Evolutionary conservation across 495 filamentous ascomycete species (phyloP), one percentile per base, ranked within the genome.

Genomic region (Aspergillus diversus): DNA sequence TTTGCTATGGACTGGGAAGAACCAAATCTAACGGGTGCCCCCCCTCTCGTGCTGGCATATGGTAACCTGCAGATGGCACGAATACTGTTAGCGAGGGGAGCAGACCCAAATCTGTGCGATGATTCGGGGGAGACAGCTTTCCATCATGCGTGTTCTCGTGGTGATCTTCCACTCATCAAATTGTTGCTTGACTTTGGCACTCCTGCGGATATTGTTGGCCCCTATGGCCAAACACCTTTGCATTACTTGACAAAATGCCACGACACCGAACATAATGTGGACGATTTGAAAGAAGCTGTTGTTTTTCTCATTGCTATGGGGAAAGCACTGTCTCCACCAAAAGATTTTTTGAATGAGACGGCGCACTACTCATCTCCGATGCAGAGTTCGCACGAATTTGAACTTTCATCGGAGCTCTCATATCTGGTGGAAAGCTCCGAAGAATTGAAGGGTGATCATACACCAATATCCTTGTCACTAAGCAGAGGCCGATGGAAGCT

Each of bases 61-160:
- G 61, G 55, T 9, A 27, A 27, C 21, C 21, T 27, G 21, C 21
- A 27, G 21, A 27, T 27, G 21, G 21, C 21, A 27, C 11, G 21
- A 0, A n/a, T 61, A 13, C 31, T 61, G 21, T 33, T 61, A 16
- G 58, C 61, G 5, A 50, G 37, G 3, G 61, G 61, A 43, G 55
- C 61, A 15, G 55, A 59, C 15, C 32, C 42, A 11, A 7, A 13
- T 0, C 0, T 48, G 13, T 0, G n/a, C 8, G 61, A 58, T 59
- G 16, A 5, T 5, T 39, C 34, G 0, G 61, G 61, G 12, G 54
- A 16, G 34, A 59, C 55, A 7, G 55, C 33, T 32, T 15, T 64
- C 15, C 61, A 64, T 42, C 54, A 64, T n/a, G 61, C 55, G 3
- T 43, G 46, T 4, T 33, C 48, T 34, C n/a, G 31, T 7, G 46